Evolutionary conservation across 345 rosid species (phyloP).

Genomic region (Eucalyptus decipiens): DNA sequence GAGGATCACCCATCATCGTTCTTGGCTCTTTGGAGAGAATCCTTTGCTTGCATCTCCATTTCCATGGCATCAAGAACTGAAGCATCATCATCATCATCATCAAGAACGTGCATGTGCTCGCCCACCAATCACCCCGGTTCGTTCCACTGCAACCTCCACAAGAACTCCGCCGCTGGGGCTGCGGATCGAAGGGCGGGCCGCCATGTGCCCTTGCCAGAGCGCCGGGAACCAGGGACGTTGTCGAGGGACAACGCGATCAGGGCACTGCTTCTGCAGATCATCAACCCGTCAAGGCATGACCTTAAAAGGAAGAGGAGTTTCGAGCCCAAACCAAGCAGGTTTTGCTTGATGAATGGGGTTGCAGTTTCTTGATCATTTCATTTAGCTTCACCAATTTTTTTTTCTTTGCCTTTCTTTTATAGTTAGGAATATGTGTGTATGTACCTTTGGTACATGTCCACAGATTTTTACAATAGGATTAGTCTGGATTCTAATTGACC

Average conservation of each 20-base stretch:
- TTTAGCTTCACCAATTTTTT: background rate
- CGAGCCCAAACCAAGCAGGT: slow-evolving; percentile 23
- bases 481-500: background rate
- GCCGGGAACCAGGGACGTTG: background rate
- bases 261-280: slow-evolving; percentile 15
- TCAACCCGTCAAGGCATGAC: slow-evolving; percentile 14
- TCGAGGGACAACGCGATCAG: background rate
- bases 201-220: background rate
- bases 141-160: slow-evolving; percentile 35
- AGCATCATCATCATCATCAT: background rate
- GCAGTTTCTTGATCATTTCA: slow-evolving; percentile 4
- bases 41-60: background rate
- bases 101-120: slow-evolving; percentile 23
- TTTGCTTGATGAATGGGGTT: slow-evolving; percentile 10
- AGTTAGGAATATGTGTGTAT: background rate
- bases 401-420: background rate
- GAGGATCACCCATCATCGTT: background rate
- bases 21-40: background rate
- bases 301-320: slow-evolving; percentile 16
- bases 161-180: background rate
- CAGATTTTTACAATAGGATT: background rate
- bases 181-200: background rate
- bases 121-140: slow-evolving; percentile 44
- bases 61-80: slow-evolving; percentile 12
- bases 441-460: background rate